Evolutionary conservation across 441 rosid species (phyloP).

Genomic region (Erysimum cheiri): DNA sequence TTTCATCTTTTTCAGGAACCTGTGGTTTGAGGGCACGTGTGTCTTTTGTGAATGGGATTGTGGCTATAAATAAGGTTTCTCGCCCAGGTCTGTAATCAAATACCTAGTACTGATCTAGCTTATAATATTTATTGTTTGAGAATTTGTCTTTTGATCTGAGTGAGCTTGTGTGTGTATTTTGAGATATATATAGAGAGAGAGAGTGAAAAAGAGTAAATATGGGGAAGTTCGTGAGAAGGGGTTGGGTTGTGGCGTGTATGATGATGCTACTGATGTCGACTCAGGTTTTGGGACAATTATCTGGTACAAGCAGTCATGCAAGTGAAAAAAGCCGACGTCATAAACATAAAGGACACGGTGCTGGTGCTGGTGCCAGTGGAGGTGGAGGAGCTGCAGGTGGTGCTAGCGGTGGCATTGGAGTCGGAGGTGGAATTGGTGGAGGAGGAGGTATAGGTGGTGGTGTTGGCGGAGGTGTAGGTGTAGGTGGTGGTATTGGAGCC

Average conservation of each 20-base stretch:
- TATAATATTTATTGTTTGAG: conserved; percentile 16
- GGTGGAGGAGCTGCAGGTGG: conserved; percentile 30
- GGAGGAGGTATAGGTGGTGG: conserved; percentile 21
- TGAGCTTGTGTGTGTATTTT: conserved; percentile 7
- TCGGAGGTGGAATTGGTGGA: conserved; percentile 1
- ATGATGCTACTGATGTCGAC: conserved; percentile 24
- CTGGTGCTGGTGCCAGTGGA: neutral
- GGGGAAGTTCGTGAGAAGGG: conserved; percentile 24
- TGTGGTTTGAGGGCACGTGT: conserved; percentile 19
- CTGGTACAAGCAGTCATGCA: neutral
- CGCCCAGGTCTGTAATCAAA: conserved; percentile 12
- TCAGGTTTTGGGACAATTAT: conserved; percentile 34
- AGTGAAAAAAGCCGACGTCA: conserved; percentile 19
- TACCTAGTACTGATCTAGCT: conserved; percentile 11
- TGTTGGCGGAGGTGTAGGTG: neutral
- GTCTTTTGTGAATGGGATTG: neutral
- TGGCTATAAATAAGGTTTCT: conserved; percentile 36
- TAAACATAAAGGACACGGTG: neutral
- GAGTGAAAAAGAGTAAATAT: neutral
- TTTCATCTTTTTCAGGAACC: conserved; percentile 26
- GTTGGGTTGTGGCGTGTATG: conserved; percentile 23
- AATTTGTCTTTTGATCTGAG: conserved; percentile 12
- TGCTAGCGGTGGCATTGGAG: conserved; percentile 29
- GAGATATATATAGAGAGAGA: conserved; percentile 1
- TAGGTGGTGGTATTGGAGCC: neutral